Evolutionary conservation across 768 basidiomycete genomes (phyloP), one percentile per base, ranked within the genome.

Genomic region (Clathrus columnatus): DNA sequence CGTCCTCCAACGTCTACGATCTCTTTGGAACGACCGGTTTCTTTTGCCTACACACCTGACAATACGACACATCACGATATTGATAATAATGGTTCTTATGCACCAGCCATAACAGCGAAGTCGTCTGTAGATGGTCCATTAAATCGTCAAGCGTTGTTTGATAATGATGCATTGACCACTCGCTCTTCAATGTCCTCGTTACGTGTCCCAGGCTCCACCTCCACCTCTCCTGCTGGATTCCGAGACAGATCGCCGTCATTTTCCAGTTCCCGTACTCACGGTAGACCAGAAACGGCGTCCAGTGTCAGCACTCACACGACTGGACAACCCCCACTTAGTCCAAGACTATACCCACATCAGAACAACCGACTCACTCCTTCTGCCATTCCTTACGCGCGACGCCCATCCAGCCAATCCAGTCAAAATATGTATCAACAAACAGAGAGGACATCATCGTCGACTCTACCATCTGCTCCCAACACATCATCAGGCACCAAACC

Each of bases 371-470:
- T 92, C 46, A 93, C 92, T 0, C 91, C 91, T 1, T 92, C 90
- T 24, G 88, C 90, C 14, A 95, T 95, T 57, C 92, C 92, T 1
- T 95, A 95, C 71, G 94, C 95, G 74, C 81, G 90, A 44, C 85
- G 92, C 30, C 91, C 91, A 7, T 88, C 89, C 24, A 93, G 92
- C 6, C 87, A 91, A 64, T 89, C 87, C 14, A 85, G 89, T 78
- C 85, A 89, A 59, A 67, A 55, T n/a, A 17, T 55, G 1, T 55
- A 55, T 46, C 54, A 55, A 42, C 57, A 56, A 46, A 29, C 60
- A n/a, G 49, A 51, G 28, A 7, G 48, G 30, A 66, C 68, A 1
- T 62, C 75, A 16, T 69, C 72, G 8, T 73, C 74, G 2, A 67
- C 74, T 7, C 72, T 79, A 4, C 77, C 86, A 11, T 74, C 80